Percentiles rank a stretch among this genome's conserved stretches.
phyloP scores from a whole-genome alignment of 768 basidiomycete genomes.

The Russula virescens region DNA sequence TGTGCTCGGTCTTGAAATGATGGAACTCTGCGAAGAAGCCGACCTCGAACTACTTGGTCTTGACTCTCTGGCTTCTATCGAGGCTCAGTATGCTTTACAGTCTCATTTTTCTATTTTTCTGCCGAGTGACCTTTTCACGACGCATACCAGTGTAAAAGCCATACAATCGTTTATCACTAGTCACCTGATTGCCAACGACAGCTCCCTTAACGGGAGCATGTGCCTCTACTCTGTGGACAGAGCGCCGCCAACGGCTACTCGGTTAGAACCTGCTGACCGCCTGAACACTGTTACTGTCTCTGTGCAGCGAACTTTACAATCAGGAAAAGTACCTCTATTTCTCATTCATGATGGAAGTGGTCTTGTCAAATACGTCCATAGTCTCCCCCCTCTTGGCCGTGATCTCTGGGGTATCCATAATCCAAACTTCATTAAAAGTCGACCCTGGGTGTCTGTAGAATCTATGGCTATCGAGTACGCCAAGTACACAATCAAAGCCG shows the following conservation, averaged over 20 bases:
- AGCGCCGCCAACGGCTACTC: too few species aligned
- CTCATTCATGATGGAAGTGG: conserved; percentile 75
- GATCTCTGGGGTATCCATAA: conserved; percentile 58
- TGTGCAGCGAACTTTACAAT: conserved; percentile 34
- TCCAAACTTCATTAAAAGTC: conserved; percentile 41
- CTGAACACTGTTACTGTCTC: conserved; percentile 32
- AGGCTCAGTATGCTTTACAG: conserved; percentile 46
- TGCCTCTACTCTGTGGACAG: not conserved
- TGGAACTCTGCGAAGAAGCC: conserved; percentile 39
- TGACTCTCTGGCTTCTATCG: conserved; percentile 62
- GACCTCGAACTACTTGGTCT: conserved; percentile 50
- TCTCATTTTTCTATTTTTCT: conserved; percentile 38
- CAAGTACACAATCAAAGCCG: conserved; percentile 33
- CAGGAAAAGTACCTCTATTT: conserved; percentile 42
- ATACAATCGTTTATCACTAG: conserved; percentile 32
- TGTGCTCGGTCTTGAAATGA: conserved; percentile 37
- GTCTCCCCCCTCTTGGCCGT: conserved; percentile 43
- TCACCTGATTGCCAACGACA: not conserved
- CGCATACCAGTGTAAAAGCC: conserved; percentile 37
- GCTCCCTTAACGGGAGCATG: not conserved
- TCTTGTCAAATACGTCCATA: conserved; percentile 45
- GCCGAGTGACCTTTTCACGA: conserved; percentile 40
- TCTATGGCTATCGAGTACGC: conserved; percentile 54
- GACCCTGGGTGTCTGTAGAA: conserved; percentile 43
- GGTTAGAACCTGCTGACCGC: not conserved